Base-by-base conservation (phyloP, 805 yeast species). In the Ogataea methanolica region DNA sequence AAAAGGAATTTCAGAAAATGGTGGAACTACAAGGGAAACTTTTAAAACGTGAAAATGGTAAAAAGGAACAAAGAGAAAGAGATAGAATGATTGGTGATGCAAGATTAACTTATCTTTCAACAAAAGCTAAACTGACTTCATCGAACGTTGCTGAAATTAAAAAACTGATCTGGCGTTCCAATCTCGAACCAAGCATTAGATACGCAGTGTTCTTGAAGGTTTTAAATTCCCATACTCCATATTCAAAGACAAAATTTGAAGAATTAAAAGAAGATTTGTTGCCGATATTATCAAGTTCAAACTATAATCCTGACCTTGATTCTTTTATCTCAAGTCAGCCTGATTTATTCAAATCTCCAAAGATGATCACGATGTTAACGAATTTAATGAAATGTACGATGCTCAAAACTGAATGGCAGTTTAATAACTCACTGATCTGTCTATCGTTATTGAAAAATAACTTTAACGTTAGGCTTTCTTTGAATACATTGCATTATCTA, bases 1-100 rank as follows among this genome's bases (percentile, higher is more conserved):
- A 80, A 54, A 70, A 66, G 42, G 82, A 83, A 57, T 74, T 83
- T 46, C 67, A 73, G 36, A 57, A 59, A 21, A 55, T 70, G 47
- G 61, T 70, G 17, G 65, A 68, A 17, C 50, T 57, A 21, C 63
- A 70, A 5, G 71, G 71, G 0, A 55, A 57, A 39, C 53, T 56
- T 26, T 49, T 67, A 16, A 59, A 65, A 41, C 59, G 60, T 23
- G 65, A 64, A 31, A 67, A 62, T 12, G 60, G 60, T 33, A 56
- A 61, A 21, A 58, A 59, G 26, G 73, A 70, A 39, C 56, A 72
- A 62, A 45, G 55, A n/a, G 57, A 62, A 39, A 51, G 60, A 15
- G 61, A 61, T 43, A 47, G 60, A 37, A 52, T 58, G 56, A 63
- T 60, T 63, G 69, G 59, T 42, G 68, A 59, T 60, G 68, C 62